Percentiles rank a stretch among this genome's conserved stretches.
These are phyloP conservation scores for Sisymbrium irio DNA, from an alignment of 345 rosid species.

Conservation along the genomic window DNA sequence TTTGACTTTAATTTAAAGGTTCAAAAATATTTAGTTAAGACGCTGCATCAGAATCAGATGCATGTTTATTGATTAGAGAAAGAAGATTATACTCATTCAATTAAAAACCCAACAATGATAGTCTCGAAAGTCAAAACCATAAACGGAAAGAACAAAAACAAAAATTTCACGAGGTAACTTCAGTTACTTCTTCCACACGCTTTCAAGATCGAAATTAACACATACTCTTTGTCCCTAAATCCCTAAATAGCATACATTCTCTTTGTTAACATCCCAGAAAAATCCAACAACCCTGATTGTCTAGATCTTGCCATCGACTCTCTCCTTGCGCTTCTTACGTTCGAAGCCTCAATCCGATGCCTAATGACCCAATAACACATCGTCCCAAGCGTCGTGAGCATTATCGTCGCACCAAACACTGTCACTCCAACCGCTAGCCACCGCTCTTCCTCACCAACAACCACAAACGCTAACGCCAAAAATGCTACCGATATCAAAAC, in stretches of 20 bases:
- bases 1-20: neutral
- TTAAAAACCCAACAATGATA: neutral
- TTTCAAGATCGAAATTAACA: neutral
- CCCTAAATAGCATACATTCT: conserved; percentile 78
- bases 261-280: conserved; percentile 59
- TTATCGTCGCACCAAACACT: conserved; percentile 69
- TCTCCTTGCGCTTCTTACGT: conserved; percentile 57
- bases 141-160: neutral
- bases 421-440: conserved; percentile 86
- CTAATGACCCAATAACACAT: conserved; percentile 91
- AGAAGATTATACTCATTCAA: neutral
- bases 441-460: conserved; percentile 65
- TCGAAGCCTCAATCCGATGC: conserved; percentile 80
- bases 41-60: neutral
- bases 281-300: conserved; percentile 42
- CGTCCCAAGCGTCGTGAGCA: conserved; percentile 88
- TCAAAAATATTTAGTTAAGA: neutral
- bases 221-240: neutral
- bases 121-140: neutral
- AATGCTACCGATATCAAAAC: conserved; percentile 75
- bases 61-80: neutral
- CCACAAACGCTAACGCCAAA: conserved; percentile 74
- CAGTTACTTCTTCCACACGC: conserved; percentile 18
- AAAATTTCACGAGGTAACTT: neutral
- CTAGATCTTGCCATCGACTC: conserved; percentile 51